Evolutionary conservation across 768 basidiomycete genomes (phyloP).

Genomic region (Boletus rufocinnamomeus): DNA sequence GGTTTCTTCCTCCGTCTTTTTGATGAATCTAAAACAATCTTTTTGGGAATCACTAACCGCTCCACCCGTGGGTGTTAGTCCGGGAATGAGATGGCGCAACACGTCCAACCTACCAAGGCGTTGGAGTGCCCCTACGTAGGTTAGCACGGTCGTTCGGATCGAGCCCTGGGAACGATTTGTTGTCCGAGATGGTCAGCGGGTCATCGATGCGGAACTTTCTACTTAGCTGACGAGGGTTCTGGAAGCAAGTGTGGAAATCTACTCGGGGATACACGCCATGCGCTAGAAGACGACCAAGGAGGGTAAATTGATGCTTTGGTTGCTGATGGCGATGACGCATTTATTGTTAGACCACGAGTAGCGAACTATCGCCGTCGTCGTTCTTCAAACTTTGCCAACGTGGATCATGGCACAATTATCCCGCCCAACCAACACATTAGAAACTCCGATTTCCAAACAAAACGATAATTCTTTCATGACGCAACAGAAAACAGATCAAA

Average conservation of each 20-base stretch:
- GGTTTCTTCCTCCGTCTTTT: neutral
- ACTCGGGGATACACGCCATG: neutral
- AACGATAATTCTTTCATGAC: slow-evolving; percentile 16
- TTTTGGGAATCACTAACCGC: neutral
- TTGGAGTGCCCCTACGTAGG: neutral
- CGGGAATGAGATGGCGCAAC: neutral
- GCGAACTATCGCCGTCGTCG: slow-evolving; percentile 15
- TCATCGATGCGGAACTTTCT: neutral
- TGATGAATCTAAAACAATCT: slow-evolving; percentile 2
- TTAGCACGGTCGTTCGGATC: neutral
- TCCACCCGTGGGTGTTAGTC: neutral
- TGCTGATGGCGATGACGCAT: slow-evolving; percentile 3
- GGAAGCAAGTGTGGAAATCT: neutral
- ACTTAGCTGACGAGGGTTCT: neutral
- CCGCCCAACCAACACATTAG: slow-evolving; percentile 2
- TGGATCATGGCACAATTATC: slow-evolving; percentile 2
- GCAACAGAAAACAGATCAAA: slow-evolving; percentile 9
- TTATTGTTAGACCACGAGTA: slow-evolving; percentile 1
- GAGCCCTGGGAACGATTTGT: neutral
- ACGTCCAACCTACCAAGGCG: neutral
- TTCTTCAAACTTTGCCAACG: neutral
- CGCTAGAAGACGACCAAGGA: neutral
- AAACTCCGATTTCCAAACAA: slow-evolving; percentile 18
- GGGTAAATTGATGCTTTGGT: slow-evolving; percentile 3
- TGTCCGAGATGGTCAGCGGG: neutral